Evolutionary conservation across 2,329 filamentous ascomycete genomes (phyloP), one percentile per base, ranked within the genome.

Genomic region (Didymellaceae sp.): DNA sequence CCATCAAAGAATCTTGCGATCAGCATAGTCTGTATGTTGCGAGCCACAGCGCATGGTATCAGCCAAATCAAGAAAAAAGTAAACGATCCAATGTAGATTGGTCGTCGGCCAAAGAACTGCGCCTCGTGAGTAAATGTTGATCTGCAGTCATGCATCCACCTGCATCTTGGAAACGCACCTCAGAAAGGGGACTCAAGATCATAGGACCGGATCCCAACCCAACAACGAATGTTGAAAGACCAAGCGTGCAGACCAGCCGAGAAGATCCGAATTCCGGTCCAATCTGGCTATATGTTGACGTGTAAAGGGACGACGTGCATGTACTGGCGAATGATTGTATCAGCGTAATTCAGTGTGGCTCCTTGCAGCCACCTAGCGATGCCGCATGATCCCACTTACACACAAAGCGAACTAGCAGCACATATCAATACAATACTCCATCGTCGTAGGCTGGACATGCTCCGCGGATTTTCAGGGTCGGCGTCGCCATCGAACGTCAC

Each of bases 231-330:
- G 88, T 80, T 0, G 89, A 91, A 42, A 97, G 77, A 0, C 92
- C 93, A 8, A 96, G 73, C 3, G 90, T 91, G 10, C 88, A 90
- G 18, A 95, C 81, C 40, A 90, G 78, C 47, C 83, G 81, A 0
- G 88, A 88, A 62, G 83, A 82, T 58, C 83, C 75, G 62, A 96
- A 95, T 52, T 95, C 89, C 20, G 78, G 75, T 55, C 87, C 84
- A 74, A 96, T 84, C 72, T 94, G 88, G 14, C 65, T 68, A 71
- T 96, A 97, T 0, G 89, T 94, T 10, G 85, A 84, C 0, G 91
- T 93, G 73, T 97, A 96, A 62, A 96, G 85, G n/a, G 91, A 94
- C 38, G 88, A 92, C 1, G 89, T 85, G 68, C 87, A 91, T 7
- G 91, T 96, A 45, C 88, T 91, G 62, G 43, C 38, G 21, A 54